Evolutionary conservation across 768 basidiomycete species (phyloP), one percentile per base, ranked within the genome.

Genomic region (Cantharellus cinnabarinus): DNA sequence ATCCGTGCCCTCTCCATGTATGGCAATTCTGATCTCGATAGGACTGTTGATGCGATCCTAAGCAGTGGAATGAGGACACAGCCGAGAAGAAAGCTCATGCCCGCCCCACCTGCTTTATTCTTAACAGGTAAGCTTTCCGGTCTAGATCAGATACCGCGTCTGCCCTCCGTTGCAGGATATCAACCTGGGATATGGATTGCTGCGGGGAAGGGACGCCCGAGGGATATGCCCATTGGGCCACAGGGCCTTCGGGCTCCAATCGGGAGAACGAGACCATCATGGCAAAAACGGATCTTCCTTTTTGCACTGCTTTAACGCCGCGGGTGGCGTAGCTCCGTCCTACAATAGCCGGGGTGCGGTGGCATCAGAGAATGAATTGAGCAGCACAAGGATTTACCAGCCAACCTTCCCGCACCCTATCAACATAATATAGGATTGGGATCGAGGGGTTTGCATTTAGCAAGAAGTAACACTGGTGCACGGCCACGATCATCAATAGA

Each of bases 251-350:
- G 5, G 79, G 78, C 66, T 90, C 88, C 2, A 84, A 83, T 57
- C 73, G 75, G 62, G 89, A 85, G 74, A 88, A 90, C 3, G 87
- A 89, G 68, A 85, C 89, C 61, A 85, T 66, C 70, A 89, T 73
- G 48, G 83, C 75, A 67, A 79, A 79, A 59, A 79, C 71, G n/a
- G 68, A 67, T 50, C 68, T 69, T n/a, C 78, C 78, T 41, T 70
- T 68, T 60, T 80, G 79, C 14, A 70, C 65, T 77, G 74, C 74
- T 40, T 70, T 69, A 39, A 75, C 73, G 20, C 71, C 75, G 56
- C 79, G 77, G 2, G 86, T 86, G 53, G 76, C 72, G 67, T 87
- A 89, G 7, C 83, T 82, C 10, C 52, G 52, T 10, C 52, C 52
- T 54, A 37, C 7, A 7, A 54, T 10, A 10, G 38, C 10, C 52